Conservation (phyloP, 768 basidiomycete genomes). For the Lactarius pseudohatsudake region DNA sequence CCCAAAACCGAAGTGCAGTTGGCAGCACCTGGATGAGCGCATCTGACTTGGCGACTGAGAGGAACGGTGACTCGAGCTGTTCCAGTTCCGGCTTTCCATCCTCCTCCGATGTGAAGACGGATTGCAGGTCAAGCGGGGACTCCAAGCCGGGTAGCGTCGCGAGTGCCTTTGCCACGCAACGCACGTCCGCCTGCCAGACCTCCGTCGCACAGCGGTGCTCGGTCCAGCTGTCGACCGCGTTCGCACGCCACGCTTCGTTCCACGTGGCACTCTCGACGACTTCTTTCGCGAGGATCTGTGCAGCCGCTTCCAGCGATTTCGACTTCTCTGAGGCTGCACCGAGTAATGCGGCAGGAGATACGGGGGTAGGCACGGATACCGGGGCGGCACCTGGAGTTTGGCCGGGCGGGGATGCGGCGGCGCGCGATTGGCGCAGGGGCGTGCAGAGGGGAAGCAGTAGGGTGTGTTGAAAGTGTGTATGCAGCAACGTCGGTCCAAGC, state of each 20-base stretch:
- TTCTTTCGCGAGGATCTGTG: slow-evolving; percentile 61
- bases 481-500: slow-evolving; percentile 63
- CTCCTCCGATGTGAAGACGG: slow-evolving; percentile 40
- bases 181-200: slow-evolving; percentile 62
- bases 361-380: slow-evolving; percentile 75
- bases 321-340: slow-evolving; percentile 64
- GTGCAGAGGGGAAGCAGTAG: slow-evolving; percentile 60
- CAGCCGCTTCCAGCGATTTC: slow-evolving; percentile 67
- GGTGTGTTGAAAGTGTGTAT: slow-evolving; percentile 65
- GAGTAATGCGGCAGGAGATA: slow-evolving; percentile 73
- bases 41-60: slow-evolving; percentile 67
- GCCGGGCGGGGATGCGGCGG: slow-evolving; percentile 47
- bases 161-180: slow-evolving; percentile 45
- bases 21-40: slow-evolving; percentile 68
- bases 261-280: slow-evolving; percentile 72
- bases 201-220: slow-evolving; percentile 35
- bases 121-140: slow-evolving; percentile 44
- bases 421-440: slow-evolving; percentile 59
- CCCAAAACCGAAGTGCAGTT: slow-evolving; percentile 79
- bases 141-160: slow-evolving; percentile 40
- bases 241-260: slow-evolving; percentile 62
- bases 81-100: slow-evolving; percentile 29
- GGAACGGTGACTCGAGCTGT: slow-evolving; percentile 51
- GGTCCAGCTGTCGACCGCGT: slow-evolving; percentile 29
- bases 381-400: slow-evolving; percentile 39